phyloP scores from a whole-genome alignment of 148 eudicot genomes.

The Nyssa sinensis region DNA sequence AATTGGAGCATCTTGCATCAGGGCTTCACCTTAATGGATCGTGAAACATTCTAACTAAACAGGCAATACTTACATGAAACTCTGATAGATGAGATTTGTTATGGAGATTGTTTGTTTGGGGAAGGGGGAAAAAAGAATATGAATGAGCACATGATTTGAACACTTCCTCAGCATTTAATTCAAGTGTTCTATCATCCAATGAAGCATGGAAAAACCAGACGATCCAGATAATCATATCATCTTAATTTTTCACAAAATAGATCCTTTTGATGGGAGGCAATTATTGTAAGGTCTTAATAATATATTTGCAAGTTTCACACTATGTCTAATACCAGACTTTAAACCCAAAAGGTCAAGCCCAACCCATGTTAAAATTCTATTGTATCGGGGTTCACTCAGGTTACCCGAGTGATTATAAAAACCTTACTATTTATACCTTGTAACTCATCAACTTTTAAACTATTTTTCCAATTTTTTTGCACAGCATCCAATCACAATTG shows the following conservation, averaged over 20 bases:
- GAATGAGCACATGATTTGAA: neutral
- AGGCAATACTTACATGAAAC: neutral
- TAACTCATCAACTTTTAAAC: too few relatives aligned
- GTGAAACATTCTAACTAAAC: neutral
- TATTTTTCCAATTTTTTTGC: too few relatives aligned
- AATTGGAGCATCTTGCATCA: too few relatives aligned
- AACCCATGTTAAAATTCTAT: too few relatives aligned
- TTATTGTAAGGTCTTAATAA: neutral
- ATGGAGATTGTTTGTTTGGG: neutral
- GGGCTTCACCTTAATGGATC: neutral
- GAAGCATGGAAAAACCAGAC: conserved; percentile 1
- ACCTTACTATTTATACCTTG: too few relatives aligned
- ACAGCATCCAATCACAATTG: too few relatives aligned
- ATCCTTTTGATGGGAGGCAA: neutral
- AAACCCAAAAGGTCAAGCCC: too few relatives aligned
- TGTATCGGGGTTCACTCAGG: too few relatives aligned
- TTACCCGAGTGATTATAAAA: too few relatives aligned
- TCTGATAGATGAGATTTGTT: neutral
- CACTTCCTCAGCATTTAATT: neutral
- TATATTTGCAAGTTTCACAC: neutral
- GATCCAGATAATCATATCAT: conserved; percentile 5
- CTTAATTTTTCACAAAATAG: neutral
- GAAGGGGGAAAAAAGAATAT: too few relatives aligned
- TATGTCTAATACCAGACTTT: too few relatives aligned
- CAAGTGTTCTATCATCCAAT: neutral